A percentile compares a stretch with the other conserved stretches of the same genome.
Evolutionary conservation across 371 early-diverging fungal species (phyloP).

Genomic region (Mortierella sp.): DNA sequence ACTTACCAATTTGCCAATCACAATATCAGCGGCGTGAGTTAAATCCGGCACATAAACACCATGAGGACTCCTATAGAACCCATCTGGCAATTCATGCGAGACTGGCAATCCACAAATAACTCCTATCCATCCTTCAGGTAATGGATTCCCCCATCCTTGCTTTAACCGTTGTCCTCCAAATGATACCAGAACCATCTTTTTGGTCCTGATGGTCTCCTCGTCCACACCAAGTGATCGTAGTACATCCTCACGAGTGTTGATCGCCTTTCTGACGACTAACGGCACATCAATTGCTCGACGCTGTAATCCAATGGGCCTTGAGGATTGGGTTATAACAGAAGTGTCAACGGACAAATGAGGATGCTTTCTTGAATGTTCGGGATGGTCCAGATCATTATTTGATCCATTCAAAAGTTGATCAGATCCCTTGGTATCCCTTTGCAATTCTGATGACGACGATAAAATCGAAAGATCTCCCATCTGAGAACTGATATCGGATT

Average conservation of each 20-base stretch:
- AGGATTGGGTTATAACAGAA: neutral
- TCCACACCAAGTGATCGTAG: slow-evolving; percentile 72
- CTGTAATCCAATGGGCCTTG: slow-evolving; percentile 4
- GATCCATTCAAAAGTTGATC: neutral
- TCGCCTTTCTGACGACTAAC: slow-evolving; percentile 46
- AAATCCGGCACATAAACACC: slow-evolving; percentile 84
- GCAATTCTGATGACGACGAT: too few species aligned
- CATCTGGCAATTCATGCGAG: slow-evolving; percentile 61
- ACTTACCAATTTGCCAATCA: slow-evolving; percentile 77
- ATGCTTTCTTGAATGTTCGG: neutral
- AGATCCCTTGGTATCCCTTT: too few species aligned
- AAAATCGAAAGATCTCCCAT: too few species aligned
- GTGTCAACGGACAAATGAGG: slow-evolving; percentile 13
- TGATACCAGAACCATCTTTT: slow-evolving; percentile 76
- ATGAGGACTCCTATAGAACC: slow-evolving; percentile 71
- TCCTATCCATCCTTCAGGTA: slow-evolving; percentile 84
- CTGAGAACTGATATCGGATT: too few species aligned
- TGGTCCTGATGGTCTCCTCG: slow-evolving; percentile 62
- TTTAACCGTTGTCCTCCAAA: slow-evolving; percentile 82
- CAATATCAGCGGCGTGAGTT: slow-evolving; percentile 79
- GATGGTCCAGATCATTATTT: neutral
- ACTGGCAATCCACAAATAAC: slow-evolving; percentile 77
- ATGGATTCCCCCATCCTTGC: slow-evolving; percentile 65
- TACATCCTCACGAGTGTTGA: slow-evolving; percentile 71
- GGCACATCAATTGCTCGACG: slow-evolving; percentile 52